Conservation (phyloP, 2,329 filamentous ascomycete genomes). For the Aspergillus sp. region DNA sequence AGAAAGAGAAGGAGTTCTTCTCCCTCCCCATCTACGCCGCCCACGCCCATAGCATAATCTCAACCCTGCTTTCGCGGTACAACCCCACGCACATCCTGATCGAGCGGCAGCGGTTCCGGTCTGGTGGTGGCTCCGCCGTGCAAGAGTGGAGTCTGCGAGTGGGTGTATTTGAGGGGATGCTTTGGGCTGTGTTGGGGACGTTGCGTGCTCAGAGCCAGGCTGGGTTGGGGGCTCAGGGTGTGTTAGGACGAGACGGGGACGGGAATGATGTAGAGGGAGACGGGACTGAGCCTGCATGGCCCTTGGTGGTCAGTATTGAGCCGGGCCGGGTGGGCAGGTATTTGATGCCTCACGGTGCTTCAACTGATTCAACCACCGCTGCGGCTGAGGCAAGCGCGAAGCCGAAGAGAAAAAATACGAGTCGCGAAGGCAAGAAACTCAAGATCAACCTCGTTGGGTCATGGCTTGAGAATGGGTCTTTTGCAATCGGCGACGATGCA, state of each 20-base stretch:
- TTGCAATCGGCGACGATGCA: background rate
- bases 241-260: background rate
- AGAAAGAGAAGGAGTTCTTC: slow-evolving; percentile 43
- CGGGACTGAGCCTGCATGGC: slow-evolving; percentile 27
- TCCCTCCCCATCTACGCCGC: slow-evolving; percentile 58
- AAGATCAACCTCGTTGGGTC: slow-evolving; percentile 67
- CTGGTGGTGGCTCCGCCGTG: slow-evolving; percentile 66
- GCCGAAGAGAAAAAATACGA: slow-evolving; percentile 17
- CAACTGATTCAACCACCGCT: background rate
- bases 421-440: slow-evolving; percentile 47
- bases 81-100: slow-evolving; percentile 73
- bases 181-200: slow-evolving; percentile 71
- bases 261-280: background rate
- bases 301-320: slow-evolving; percentile 20
- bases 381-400: background rate
- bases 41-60: slow-evolving; percentile 61
- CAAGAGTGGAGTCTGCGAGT: slow-evolving; percentile 84
- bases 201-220: slow-evolving; percentile 39
- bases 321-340: slow-evolving; percentile 28
- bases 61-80: slow-evolving; percentile 53
- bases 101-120: slow-evolving; percentile 67
- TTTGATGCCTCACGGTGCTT: slow-evolving; percentile 33
- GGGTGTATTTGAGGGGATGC: slow-evolving; percentile 80
- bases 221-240: background rate
- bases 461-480: slow-evolving; percentile 51